Base-by-base conservation (phyloP, 768 basidiomycete genomes). In the Kwoniella shandongensis region DNA sequence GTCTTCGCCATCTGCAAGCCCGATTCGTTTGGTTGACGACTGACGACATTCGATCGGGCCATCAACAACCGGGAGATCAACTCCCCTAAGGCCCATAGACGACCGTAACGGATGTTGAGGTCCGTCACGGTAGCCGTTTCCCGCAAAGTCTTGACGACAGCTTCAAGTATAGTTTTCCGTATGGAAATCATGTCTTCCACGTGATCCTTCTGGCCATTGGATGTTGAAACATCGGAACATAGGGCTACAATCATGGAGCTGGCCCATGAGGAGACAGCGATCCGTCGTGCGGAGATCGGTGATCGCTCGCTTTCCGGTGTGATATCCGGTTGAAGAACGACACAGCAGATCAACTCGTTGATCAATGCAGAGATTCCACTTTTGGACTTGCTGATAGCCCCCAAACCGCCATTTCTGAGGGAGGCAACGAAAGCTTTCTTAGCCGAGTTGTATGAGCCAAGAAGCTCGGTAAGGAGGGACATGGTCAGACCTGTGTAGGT, bases 1-100 rank as follows among this genome's bases (percentile, higher is more conserved):
- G 93, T 83, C 79, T 97, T 97, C 20, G 94, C 91, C 50, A 98
- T 83, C 60, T 96, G 93, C 7, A 92, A 87, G 3, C 87, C 87
- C n/a, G 82, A 82, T 47, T 91, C 94, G 47, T 80, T 82, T 62
- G 82, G 84, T 42, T 85, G 80, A 51, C 83, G 81, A 57, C 58
- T 57, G 53, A 61, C 63, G n/a, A 54, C 64, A 5, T 61, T 61
- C 65, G 76, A 67, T 83, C 86, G 85, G 26, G 87, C 84, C 1
- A 86, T 88, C 54, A 99, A 80, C 30, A 99, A 79, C 8, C 91
- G 87, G 76, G 89, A 84, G 69, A 89, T 89, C 25, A 99, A 79
- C 64, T 97, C 91, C 23, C 86, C 84, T 27, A 97, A 79, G 27
- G 91, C 89, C 56, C 91, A 83, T 3, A 98, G 79, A 25, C 91